These are phyloP conservation scores for Omphalotus guepiniiformis DNA, from an alignment of 768 basidiomycete species.

Conservation along the genomic window DNA sequence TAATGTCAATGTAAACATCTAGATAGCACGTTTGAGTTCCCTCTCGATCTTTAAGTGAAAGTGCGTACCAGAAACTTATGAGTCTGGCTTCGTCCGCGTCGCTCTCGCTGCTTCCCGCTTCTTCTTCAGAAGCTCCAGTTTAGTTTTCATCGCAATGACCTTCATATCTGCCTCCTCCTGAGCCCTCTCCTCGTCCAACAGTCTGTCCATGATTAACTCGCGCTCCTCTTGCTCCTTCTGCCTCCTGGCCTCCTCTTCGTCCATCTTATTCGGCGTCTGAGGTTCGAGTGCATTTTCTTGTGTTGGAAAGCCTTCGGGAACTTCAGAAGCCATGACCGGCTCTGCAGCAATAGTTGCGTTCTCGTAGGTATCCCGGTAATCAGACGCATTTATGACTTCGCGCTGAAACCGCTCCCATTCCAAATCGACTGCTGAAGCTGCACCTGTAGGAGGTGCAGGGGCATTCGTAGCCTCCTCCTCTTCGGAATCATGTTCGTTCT, in stretches of 20 bases:
- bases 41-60: no score
- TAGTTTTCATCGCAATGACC: conserved; percentile 59
- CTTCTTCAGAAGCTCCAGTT: conserved; percentile 54
- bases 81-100: conserved; percentile 7
- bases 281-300: conserved; percentile 22
- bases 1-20: not conserved
- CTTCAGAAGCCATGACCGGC: conserved; percentile 49
- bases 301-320: conserved; percentile 45
- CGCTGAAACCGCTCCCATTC: conserved; percentile 76
- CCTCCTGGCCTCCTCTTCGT: conserved; percentile 42
- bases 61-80: not conserved
- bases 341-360: conserved; percentile 71
- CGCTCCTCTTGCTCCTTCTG: conserved; percentile 66
- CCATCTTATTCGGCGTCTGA: conserved; percentile 28
- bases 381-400: conserved; percentile 46
- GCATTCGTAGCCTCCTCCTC: conserved; percentile 16
- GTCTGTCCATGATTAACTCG: conserved; percentile 81
- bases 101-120: conserved; percentile 35
- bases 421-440: conserved; percentile 44
- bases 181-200: conserved; percentile 79
- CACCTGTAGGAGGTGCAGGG: conserved; percentile 16
- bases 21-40: no score
- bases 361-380: conserved; percentile 50
- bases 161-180: conserved; percentile 87
- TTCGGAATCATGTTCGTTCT: conserved; percentile 40